Evolutionary conservation across 75 land plant genomes (phyloP), one percentile per base, ranked within the genome.

Genomic region (Cupressus sempervirens): DNA sequence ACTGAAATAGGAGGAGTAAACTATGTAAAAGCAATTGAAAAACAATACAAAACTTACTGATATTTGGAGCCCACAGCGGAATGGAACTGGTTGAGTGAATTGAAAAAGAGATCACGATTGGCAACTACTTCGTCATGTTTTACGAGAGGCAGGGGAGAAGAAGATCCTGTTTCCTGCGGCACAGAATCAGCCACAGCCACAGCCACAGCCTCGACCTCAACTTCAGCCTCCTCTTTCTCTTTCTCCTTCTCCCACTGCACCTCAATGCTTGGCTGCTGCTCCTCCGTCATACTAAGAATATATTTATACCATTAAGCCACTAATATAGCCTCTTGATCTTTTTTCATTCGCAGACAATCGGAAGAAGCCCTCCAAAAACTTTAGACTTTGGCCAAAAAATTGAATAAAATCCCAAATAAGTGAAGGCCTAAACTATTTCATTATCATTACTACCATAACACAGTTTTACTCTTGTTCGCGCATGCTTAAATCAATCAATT

Each of bases 1-100:
- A 41, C n/a, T 12, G 45, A 76, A 76, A 38, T 36, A 77, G 46
- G 1, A 6, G 10, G n/a, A 10, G 26, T 9, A 20, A 26, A 79
- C 23, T 1, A 26, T 29, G 14, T 3, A 45, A 43, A 45, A 15
- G 9, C 32, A 79, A 45, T 45, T 43, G 83, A 86, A 54, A 54
- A 14, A 72, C 92, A 86, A 23, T 43, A 83, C 52, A 41, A 54
- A 20, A 72, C 93, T 87, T 90, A 97, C 99, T 90, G 87, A 84
- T 93, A 91, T 68, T 89, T 93, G 56, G 95, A 93, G 62, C 93
- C 92, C 80, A 97, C 81, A 1, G 89, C 36, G n/a, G 85, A 87
- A 86, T 97, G 99, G 81, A 97, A 93, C 74, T 89, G 86, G 76
- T 90, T 79, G n/a, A 97, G 92, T 7, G 94, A 88, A n/a, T 95